Evolutionary conservation across 2,329 filamentous ascomycete genomes (phyloP).

Genomic region (Cladobotryum mycophilum): DNA sequence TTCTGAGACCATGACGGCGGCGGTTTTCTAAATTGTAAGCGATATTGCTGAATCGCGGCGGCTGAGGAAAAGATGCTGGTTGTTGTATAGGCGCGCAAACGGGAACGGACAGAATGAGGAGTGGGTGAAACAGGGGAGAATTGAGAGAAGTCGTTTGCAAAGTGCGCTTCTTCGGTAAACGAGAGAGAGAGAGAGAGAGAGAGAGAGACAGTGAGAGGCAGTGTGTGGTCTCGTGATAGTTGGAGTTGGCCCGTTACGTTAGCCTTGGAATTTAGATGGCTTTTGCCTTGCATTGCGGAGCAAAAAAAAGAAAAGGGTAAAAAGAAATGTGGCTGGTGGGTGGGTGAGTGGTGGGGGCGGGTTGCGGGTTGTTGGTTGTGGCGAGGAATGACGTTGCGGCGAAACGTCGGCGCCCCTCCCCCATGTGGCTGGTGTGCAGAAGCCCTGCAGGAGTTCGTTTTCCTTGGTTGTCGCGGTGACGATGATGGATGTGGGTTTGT

Average conservation of each 20-base stretch:
- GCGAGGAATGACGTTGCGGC: not conserved
- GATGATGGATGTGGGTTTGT: not conserved
- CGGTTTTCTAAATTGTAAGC: too few relatives aligned
- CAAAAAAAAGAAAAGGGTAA: not conserved
- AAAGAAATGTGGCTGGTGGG: constrained; percentile 7
- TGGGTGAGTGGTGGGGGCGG: not conserved
- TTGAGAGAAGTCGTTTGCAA: not conserved
- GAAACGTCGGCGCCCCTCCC: not conserved
- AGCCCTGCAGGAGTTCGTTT: not conserved
- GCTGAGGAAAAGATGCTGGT: not conserved
- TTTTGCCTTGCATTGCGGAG: too few relatives aligned
- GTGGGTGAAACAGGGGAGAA: not conserved
- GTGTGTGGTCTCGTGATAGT: constrained; percentile 11
- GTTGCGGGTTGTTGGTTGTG: too few relatives aligned
- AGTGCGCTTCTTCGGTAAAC: not conserved
- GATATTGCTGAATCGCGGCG: too few relatives aligned
- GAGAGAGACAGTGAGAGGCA: not conserved
- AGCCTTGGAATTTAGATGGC: not conserved
- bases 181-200: not conserved
- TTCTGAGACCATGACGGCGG: constrained; percentile 39
- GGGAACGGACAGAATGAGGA: not conserved
- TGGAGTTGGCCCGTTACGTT: not conserved
- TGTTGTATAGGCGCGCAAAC: not conserved
- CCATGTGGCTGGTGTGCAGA: not conserved
- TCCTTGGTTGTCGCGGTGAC: not conserved